Evolutionary conservation across 371 early-diverging fungal species (phyloP).

Genomic region (Actinomortierella wolfii): DNA sequence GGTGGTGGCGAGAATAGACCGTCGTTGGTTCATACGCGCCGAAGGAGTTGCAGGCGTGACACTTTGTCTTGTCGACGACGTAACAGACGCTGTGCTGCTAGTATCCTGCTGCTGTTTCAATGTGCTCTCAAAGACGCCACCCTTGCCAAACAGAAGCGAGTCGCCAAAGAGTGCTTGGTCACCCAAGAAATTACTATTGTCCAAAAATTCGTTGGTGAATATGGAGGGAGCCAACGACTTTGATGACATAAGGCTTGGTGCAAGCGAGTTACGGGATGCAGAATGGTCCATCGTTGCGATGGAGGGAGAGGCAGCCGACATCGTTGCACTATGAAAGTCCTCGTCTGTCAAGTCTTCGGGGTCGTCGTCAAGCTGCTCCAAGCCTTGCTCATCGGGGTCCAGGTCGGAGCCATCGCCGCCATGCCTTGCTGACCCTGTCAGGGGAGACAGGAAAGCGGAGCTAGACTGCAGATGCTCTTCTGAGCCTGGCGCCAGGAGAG

Average conservation of each 20-base stretch:
- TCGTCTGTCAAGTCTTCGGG: conserved; percentile 27
- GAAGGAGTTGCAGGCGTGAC: neutral
- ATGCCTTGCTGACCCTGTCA: too few species aligned
- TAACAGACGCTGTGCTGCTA: too few species aligned
- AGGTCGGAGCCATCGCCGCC: too few species aligned
- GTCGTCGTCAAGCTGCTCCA: conserved; percentile 22
- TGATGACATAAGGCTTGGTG: conserved; percentile 26
- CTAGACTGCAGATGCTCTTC: conserved; percentile 28
- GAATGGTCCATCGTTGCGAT: conserved; percentile 6
- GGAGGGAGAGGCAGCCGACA: conserved; percentile 4
- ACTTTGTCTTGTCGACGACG: neutral
- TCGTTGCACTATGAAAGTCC: conserved; percentile 12
- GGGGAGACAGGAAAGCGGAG: conserved; percentile 39
- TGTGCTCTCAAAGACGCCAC: conserved; percentile 26
- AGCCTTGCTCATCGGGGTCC: too few species aligned
- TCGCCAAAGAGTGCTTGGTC: conserved; percentile 39
- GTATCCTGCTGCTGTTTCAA: conserved; percentile 10
- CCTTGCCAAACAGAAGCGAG: conserved; percentile 39
- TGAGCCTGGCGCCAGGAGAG: conserved; percentile 15
- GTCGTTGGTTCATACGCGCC: conserved; percentile 5
- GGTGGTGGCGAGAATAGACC: neutral
- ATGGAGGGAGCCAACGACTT: conserved; percentile 31
- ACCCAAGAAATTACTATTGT: conserved; percentile 25
- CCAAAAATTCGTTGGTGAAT: conserved; percentile 34
- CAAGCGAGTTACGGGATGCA: conserved; percentile 16